Base-by-base conservation (phyloP, 2,329 filamentous ascomycete species). In the Lecanoromycetidae sp. region DNA sequence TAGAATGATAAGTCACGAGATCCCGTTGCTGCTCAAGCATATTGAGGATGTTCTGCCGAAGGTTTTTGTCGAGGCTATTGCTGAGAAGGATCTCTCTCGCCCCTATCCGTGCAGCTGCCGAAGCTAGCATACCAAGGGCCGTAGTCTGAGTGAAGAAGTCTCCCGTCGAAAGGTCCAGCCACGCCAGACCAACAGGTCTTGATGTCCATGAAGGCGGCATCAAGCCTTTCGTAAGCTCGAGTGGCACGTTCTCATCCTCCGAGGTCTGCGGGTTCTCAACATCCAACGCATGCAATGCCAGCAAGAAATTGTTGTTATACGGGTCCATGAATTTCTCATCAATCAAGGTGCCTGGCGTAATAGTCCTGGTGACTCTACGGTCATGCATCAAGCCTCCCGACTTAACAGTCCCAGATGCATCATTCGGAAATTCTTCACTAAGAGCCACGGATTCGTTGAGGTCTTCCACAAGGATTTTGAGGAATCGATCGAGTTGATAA, bases 241-340 rank as follows among this genome's bases (percentile, higher is more conserved):
- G 15, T 48, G 30, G 43, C 4, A 41, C 22, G 2, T 23, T 36
- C 7, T 37, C 36, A 8, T 22, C 20, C 12, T 19, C 27, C 12
- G 33, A 15, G 8, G 17, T 27, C 17, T 37, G 22, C 22, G 44
- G 15, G 4, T 42, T 10, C 22, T 22, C 7, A 15, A n/a, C 36
- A 49, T 71, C 64, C 23, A 83, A 12, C 19, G 45, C 62, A 59
- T 93, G 77, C 39, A 96, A 75, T 30, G 85, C 82, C 61, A 96
- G 76, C 27, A 96, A 73, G 62, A 90, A 98, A 61, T 95, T 96
- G 65, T 91, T 95, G 57, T 85, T 80, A 60, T 84, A 90, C 1
- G 87, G 86, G 61, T 96, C 86, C 71, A 98, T 87, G 63, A 96
- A 98, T 57, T 87, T 88, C 66, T 98, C 91, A 63, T 98, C 91